Evolutionary conservation across 2,329 filamentous ascomycete species (phyloP).

Genomic region (Leptoxyphium fumago): DNA sequence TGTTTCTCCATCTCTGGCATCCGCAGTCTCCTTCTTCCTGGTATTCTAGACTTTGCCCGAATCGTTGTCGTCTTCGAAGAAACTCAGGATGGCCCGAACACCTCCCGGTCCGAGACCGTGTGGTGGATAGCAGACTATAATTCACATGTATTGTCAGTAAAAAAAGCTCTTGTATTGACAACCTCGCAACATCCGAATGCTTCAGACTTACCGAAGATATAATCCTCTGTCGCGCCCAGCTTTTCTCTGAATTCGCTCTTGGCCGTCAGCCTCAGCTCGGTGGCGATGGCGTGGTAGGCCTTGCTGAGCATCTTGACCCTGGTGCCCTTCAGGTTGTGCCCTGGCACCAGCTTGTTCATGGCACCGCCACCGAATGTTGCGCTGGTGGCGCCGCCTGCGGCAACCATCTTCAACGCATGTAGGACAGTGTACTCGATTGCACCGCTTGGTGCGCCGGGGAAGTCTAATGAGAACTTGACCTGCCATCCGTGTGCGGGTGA

Average conservation of each 20-base stretch:
- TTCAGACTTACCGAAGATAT: conserved; percentile 44
- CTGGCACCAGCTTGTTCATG: conserved; percentile 56
- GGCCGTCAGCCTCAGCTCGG: conserved; percentile 65
- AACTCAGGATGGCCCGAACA: conserved; percentile 72
- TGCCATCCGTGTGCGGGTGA: conserved; percentile 75
- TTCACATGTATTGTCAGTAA: conserved; percentile 2
- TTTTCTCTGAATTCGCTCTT: conserved; percentile 88
- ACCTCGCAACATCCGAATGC: neutral
- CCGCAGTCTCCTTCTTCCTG: neutral
- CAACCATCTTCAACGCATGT: conserved; percentile 49
- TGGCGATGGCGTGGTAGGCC: conserved; percentile 68
- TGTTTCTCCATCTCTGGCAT: neutral
- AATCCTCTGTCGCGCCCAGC: conserved; percentile 70
- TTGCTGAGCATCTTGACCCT: conserved; percentile 68
- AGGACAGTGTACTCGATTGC: conserved; percentile 75
- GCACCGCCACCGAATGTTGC: conserved; percentile 86
- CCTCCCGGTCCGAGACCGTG: conserved; percentile 72
- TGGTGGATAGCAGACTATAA: conserved; percentile 64
- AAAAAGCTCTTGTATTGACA: neutral
- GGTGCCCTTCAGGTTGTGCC: conserved; percentile 66
- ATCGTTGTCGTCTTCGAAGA: conserved; percentile 59
- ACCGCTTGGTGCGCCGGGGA: conserved; percentile 72
- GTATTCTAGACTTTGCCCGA: conserved; percentile 9
- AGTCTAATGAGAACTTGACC: conserved; percentile 92
- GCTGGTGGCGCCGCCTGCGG: conserved; percentile 42